Evolutionary conservation across 1,284 basidiomycete genomes (phyloP), one percentile per base, ranked within the genome.

Genomic region (Gomphus bonarii): DNA sequence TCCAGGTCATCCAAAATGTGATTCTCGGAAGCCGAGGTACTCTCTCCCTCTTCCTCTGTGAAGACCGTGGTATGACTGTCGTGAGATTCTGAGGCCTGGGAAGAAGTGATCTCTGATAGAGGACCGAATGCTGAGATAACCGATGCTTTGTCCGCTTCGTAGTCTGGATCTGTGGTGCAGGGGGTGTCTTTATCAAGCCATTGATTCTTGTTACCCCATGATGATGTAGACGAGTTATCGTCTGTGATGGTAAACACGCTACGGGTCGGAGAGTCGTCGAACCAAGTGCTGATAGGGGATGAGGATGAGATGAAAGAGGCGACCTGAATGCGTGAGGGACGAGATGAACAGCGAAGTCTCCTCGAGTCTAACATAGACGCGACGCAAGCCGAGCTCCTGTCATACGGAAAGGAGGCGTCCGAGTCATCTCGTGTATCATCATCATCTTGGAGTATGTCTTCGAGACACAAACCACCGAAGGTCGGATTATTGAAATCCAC

Each of bases 231-330:
- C 31, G 12, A 18, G 12, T 33, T 33, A n/a, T 33, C 42, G 40
- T 52, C 56, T 22, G 33, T 16, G 25, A 53, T 20, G 9, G 22
- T 36, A 38, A 58, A 50, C 2, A 40, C 40, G 22, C 43, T 38
- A 1, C 43, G 18, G 12, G n/a, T 42, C 5, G 56, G 56, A 12
- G 56, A 44, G n/a, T 58, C 56, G 33, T 58, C 50, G 33, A 52
- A 58, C 56, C 56, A 58, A 10, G 22, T n/a, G 35, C 49, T 58
- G 43, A 47, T 2, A 18, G 54, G 44, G 43, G 25, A 1, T 28
- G 52, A 42, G 22, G 38, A n/a, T 14, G 52, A 31, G 16, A 54
- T 10, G 44, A 48, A 14, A 28, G 54, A 55, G 3, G 44, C 20
- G 9, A 38, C 18, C 1, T 38, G 22, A 43, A 43, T 22, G 40